Evolutionary conservation across 2,329 filamentous ascomycete species (phyloP).

Genomic region (Venturia oleaginea): DNA sequence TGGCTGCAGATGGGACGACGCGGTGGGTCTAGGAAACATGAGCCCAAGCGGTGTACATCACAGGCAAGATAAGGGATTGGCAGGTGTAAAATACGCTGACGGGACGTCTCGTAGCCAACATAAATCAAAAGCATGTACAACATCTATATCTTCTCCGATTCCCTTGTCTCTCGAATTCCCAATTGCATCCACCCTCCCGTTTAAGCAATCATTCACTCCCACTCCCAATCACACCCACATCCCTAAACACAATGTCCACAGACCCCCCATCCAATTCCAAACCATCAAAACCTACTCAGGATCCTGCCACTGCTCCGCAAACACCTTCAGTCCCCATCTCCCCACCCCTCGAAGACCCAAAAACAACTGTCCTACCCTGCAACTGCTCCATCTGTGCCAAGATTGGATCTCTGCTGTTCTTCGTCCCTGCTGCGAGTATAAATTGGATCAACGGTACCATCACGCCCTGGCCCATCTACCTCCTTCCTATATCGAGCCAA

Average conservation of each 20-base stretch:
- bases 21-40: slow-evolving; percentile 29
- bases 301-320: slow-evolving; percentile 15
- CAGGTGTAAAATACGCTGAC: slow-evolving; percentile 17
- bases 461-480: no score
- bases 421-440: slow-evolving; percentile 6
- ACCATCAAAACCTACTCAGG: slow-evolving; percentile 12
- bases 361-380: slow-evolving; percentile 9
- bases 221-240: no score
- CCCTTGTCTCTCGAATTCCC: no score
- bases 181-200: no score
- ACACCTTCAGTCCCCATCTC: slow-evolving; percentile 11
- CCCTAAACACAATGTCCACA: neutral
- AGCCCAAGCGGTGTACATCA: neutral
- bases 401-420: slow-evolving; percentile 12
- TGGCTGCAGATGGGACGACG: slow-evolving; percentile 36
- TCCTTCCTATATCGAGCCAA: neutral
- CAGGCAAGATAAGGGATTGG: slow-evolving; percentile 27
- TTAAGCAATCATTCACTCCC: no score
- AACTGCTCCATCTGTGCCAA: slow-evolving; percentile 16
- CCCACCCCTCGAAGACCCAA: slow-evolving; percentile 8
- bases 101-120: neutral
- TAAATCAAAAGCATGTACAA: neutral
- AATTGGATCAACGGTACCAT: slow-evolving; percentile 11
- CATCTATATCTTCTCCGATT: neutral
- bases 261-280: neutral